Conservation (phyloP, 2,329 filamentous ascomycete genomes). For the Acrodontium crateriforme region DNA sequence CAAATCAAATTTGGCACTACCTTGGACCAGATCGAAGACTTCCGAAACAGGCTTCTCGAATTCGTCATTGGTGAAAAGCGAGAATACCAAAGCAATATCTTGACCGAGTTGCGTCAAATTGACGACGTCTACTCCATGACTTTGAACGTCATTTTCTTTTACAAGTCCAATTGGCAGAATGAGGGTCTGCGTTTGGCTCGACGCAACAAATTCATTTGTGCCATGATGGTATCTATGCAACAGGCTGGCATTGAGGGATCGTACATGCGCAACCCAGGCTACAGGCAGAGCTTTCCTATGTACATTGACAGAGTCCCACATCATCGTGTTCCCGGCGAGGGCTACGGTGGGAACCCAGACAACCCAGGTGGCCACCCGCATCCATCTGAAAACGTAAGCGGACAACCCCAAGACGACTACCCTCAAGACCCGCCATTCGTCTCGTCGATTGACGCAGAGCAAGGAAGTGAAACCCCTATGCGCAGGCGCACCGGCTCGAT, state of each 20-base stretch:
- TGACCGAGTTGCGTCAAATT: conserved; percentile 70
- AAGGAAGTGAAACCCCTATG: conserved; percentile 7
- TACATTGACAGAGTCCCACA: conserved; percentile 43
- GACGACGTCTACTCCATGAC: conserved; percentile 73
- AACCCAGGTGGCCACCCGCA: conserved; percentile 26
- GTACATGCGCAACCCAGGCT: conserved; percentile 56
- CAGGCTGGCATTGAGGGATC: conserved; percentile 77
- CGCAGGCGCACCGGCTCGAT: conserved; percentile 35
- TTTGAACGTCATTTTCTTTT: conserved; percentile 91
- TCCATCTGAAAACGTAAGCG: conserved; percentile 2
- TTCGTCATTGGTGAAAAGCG: conserved; percentile 78
- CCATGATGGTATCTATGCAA: conserved; percentile 75
- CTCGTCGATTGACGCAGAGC: conserved; percentile 15
- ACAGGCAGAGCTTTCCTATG: conserved; percentile 52
- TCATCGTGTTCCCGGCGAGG: conserved; percentile 27
- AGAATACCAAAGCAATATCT: conserved; percentile 73
- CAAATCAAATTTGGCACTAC: conserved; percentile 82
- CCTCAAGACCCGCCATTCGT: conserved; percentile 31
- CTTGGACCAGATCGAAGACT: conserved; percentile 64
- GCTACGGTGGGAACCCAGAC: conserved; percentile 31
- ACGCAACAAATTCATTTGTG: conserved; percentile 88
- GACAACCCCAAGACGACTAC: conserved; percentile 11
- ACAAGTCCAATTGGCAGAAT: conserved; percentile 95
- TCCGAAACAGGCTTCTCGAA: conserved; percentile 66
- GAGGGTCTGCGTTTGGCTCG: conserved; percentile 78